A percentile compares a stretch with the other conserved stretches of the same genome.
Evolutionary conservation across 1,139 yeast genomes (phyloP).

Genomic region (Zygosaccharomyces sapae): DNA sequence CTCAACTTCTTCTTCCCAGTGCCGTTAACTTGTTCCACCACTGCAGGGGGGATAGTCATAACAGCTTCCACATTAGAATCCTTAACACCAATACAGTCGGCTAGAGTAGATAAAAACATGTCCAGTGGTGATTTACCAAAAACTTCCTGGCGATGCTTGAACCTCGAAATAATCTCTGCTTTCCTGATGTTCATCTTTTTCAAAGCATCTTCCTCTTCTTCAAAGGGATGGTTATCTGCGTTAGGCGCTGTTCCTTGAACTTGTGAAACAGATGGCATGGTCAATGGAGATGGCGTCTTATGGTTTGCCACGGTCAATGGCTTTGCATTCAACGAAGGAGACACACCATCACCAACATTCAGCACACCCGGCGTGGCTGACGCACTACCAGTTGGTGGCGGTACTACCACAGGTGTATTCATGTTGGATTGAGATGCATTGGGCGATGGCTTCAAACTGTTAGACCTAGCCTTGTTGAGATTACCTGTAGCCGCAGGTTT

Average conservation of each 20-base stretch:
- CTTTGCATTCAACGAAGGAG: conserved; percentile 10
- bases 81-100: conserved; percentile 33
- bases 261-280: conserved; percentile 14
- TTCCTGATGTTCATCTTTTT: conserved; percentile 29
- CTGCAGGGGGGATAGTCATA: conserved; percentile 26
- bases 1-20: conserved; percentile 34
- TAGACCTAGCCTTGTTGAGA: conserved; percentile 11
- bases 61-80: conserved; percentile 30
- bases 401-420: conserved; percentile 11
- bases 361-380: conserved; percentile 17
- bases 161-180: conserved; percentile 33
- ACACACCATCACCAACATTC: conserved; percentile 9
- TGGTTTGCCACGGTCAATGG: conserved; percentile 9
- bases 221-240: conserved; percentile 27
- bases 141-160: conserved; percentile 35
- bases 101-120: conserved; percentile 33
- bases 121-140: conserved; percentile 32
- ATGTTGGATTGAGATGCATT: conserved; percentile 10
- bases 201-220: conserved; percentile 30
- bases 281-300: conserved; percentile 21
- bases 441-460: conserved; percentile 9
- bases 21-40: conserved; percentile 33
- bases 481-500: conserved; percentile 9
- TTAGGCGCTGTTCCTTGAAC: conserved; percentile 9
- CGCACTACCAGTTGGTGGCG: conserved; percentile 12